Evolutionary conservation across 163 green algal species (phyloP).

Genomic region (Coccomyxa subellipsoidea): DNA sequence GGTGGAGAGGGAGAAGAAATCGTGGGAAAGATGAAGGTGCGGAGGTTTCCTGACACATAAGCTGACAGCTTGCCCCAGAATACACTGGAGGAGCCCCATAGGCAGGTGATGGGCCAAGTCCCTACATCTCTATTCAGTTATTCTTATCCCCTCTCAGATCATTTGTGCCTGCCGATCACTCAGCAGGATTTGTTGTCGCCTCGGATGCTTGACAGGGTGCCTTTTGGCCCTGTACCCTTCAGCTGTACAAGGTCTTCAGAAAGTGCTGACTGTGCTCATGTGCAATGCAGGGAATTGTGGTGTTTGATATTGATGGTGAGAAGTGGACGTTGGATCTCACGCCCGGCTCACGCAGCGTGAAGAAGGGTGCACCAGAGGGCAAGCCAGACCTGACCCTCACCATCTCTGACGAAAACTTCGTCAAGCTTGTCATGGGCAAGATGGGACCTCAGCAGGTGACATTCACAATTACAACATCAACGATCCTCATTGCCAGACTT

Average conservation of each 20-base stretch:
- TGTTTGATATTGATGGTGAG: slow-evolving; percentile 80
- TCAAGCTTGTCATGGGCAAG: slow-evolving; percentile 79
- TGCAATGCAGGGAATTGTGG: slow-evolving; percentile 73
- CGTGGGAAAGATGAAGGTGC: slow-evolving; percentile 50
- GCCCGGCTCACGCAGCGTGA: slow-evolving; percentile 44
- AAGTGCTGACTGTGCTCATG: too few species aligned
- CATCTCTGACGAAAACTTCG: slow-evolving; percentile 73
- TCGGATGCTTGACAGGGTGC: too few species aligned
- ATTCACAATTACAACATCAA: background rate
- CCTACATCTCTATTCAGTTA: too few species aligned
- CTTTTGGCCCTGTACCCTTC: too few species aligned
- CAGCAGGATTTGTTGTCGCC: too few species aligned
- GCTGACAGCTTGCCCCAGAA: too few species aligned
- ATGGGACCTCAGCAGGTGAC: slow-evolving; percentile 70
- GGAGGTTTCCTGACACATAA: background rate
- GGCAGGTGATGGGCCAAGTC: too few species aligned
- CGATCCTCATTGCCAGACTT: too few species aligned
- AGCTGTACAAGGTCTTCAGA: too few species aligned
- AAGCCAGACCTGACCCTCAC: slow-evolving; percentile 78
- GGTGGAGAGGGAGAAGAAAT: slow-evolving; percentile 40
- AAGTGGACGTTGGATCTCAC: slow-evolving; percentile 75
- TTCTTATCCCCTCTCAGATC: too few species aligned
- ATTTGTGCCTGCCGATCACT: too few species aligned
- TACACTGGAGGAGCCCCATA: too few species aligned
- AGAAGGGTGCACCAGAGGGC: slow-evolving; percentile 37